phyloP scores from a whole-genome alignment of 352 stramenopile genomes.

The Peronospora destructor region DNA sequence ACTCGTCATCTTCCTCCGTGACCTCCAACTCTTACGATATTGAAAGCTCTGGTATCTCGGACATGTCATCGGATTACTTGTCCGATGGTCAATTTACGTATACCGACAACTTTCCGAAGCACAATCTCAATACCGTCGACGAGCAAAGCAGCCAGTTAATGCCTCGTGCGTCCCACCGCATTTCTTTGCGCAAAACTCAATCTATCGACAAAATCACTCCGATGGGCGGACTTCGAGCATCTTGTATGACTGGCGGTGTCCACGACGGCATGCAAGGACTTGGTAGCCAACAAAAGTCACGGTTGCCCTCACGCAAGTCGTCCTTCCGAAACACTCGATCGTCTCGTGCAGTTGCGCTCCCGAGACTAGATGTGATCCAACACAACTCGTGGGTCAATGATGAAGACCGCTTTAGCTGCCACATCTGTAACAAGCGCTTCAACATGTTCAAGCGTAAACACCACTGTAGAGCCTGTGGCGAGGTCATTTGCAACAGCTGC shows the following conservation, averaged over 20 bases:
- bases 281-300: conserved; percentile 22
- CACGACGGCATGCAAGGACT: conserved; percentile 14
- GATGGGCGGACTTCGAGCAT: conserved; percentile 28
- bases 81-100: conserved; percentile 57
- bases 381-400: conserved; percentile 82
- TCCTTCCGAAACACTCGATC: conserved; percentile 72
- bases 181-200: conserved; percentile 44
- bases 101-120: conserved; percentile 45
- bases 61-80: conserved; percentile 53
- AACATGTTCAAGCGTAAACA: conserved; percentile 87
- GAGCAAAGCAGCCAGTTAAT: conserved; percentile 58
- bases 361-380: conserved; percentile 68
- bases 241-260: conserved; percentile 39
- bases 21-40: conserved; percentile 75
- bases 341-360: conserved; percentile 64
- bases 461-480: conserved; percentile 76
- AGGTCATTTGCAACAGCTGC: conserved; percentile 83
- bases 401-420: conserved; percentile 77
- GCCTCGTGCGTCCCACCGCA: conserved; percentile 24
- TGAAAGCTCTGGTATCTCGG: conserved; percentile 41
- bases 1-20: conserved; percentile 50
- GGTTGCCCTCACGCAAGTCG: conserved; percentile 51
- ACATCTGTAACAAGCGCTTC: conserved; percentile 87
- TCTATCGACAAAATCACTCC: conserved; percentile 44
- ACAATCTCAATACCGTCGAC: conserved; percentile 65